Evolutionary conservation across 2,329 filamentous ascomycete genomes (phyloP).

Genomic region (Coniochaeta sp.): DNA sequence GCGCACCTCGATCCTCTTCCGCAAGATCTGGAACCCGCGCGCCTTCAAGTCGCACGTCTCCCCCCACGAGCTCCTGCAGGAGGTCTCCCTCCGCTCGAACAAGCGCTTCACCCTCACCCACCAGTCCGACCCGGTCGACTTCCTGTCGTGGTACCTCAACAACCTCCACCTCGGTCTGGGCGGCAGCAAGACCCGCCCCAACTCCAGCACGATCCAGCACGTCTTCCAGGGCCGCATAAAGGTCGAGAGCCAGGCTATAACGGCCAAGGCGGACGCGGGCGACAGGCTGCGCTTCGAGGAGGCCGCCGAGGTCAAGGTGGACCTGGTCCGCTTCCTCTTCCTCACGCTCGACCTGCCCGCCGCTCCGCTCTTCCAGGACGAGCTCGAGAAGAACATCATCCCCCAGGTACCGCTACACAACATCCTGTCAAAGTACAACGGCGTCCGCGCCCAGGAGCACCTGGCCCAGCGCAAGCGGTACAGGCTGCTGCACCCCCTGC

Average conservation of each 20-base stretch:
- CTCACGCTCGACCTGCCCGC: slow-evolving; percentile 88
- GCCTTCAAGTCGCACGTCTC: slow-evolving; percentile 97
- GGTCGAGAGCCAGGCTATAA: slow-evolving; percentile 90
- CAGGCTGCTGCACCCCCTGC: slow-evolving; percentile 80
- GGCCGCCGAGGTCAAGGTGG: slow-evolving; percentile 69
- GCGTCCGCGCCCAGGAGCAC: slow-evolving; percentile 77
- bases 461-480: slow-evolving; percentile 84
- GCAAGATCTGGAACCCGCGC: slow-evolving; percentile 96
- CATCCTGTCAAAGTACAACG: slow-evolving; percentile 90
- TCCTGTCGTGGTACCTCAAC: slow-evolving; percentile 96
- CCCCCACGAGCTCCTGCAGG: slow-evolving; percentile 92
- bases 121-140: slow-evolving; percentile 94
- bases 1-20: slow-evolving; percentile 79
- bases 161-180: slow-evolving; percentile 87
- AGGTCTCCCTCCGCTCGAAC: slow-evolving; percentile 81
- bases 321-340: slow-evolving; percentile 76
- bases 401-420: slow-evolving; percentile 79
- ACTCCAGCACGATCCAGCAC: slow-evolving; percentile 79
- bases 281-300: slow-evolving; percentile 92
- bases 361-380: slow-evolving; percentile 91
- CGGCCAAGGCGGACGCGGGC: slow-evolving; percentile 77
- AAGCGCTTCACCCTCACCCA: slow-evolving; percentile 87
- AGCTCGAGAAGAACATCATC: slow-evolving; percentile 91
- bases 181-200: slow-evolving; percentile 78
- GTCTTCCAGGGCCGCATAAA: slow-evolving; percentile 91